Conservation (phyloP, 768 basidiomycete genomes). For the Russula emetica region DNA sequence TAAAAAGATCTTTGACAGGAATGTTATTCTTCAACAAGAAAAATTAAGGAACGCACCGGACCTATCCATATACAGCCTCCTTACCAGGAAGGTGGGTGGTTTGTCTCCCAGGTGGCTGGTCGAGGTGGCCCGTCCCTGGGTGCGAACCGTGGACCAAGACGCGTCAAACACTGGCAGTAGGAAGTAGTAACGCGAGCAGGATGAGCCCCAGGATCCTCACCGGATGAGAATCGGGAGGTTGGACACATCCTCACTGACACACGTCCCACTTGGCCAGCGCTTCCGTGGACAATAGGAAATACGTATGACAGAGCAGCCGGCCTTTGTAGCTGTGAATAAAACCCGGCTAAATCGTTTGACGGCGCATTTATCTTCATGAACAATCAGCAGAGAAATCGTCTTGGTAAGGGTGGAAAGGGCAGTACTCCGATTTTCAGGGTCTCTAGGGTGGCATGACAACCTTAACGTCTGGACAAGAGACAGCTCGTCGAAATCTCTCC, state of each 20-base stretch:
- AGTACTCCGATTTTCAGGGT: too few species aligned
- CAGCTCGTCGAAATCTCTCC: not conserved
- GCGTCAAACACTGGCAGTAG: too few species aligned
- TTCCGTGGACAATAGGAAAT: not conserved
- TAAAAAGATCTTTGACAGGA: too few species aligned
- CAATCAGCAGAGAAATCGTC: too few species aligned
- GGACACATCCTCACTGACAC: not conserved
- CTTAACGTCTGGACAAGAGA: not conserved
- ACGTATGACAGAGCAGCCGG: too few species aligned
- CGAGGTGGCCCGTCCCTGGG: not conserved
- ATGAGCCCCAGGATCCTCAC: not conserved
- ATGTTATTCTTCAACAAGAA: too few species aligned
- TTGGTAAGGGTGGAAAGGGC: not conserved
- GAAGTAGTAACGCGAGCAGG: not conserved
- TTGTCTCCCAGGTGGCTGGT: not conserved
- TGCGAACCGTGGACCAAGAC: not conserved
- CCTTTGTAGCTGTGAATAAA: too few species aligned
- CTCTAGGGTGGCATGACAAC: not conserved
- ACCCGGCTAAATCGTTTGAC: not conserved
- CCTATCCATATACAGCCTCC: too few species aligned
- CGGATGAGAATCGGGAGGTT: not conserved
- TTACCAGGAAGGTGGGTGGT: too few species aligned
- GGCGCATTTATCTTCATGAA: too few species aligned
- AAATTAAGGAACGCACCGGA: too few species aligned
- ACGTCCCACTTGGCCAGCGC: not conserved